Conservation (phyloP, 352 stramenopile species). For the Pythium monospermum region DNA sequence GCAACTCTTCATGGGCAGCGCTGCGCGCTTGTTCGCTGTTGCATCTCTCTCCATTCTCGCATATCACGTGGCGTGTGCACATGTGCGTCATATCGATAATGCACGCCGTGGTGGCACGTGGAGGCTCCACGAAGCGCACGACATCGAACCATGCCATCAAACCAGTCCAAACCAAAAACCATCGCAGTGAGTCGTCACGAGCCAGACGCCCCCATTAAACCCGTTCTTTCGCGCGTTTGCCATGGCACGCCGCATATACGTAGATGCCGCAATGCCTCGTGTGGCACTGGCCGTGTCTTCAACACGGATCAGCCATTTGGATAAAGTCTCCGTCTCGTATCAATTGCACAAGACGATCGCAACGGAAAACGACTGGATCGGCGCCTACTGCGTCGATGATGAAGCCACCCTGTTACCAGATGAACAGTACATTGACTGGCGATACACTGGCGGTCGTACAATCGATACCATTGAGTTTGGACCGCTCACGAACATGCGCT, state of each 20-base stretch:
- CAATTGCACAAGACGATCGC: too few relatives aligned
- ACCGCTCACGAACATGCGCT: too few relatives aligned
- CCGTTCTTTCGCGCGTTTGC: conserved; percentile 4
- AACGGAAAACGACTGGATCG: conserved; percentile 11
- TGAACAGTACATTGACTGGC: conserved; percentile 18
- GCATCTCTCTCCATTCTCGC: too few relatives aligned
- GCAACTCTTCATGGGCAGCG: too few relatives aligned
- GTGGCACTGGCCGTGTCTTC: conserved; percentile 12
- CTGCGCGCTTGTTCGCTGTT: too few relatives aligned
- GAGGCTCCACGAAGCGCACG: conserved; percentile 1
- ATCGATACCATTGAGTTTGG: too few relatives aligned
- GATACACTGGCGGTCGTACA: too few relatives aligned
- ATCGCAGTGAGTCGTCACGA: too few relatives aligned
- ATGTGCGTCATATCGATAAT: conserved; percentile 1
- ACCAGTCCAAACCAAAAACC: too few relatives aligned
- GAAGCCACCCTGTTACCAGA: background rate
- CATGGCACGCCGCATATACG: background rate
- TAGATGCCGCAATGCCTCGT: background rate
- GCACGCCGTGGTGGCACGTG: conserved; percentile 1
- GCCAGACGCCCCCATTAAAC: background rate
- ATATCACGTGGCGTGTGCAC: too few relatives aligned
- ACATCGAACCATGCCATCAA: background rate
- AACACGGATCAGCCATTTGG: conserved; percentile 11
- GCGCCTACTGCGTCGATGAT: conserved; percentile 11
- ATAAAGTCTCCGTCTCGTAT: conserved; percentile 5